Conservation (phyloP, 1,284 basidiomycete species). For the Pisolithus thermaeus region DNA sequence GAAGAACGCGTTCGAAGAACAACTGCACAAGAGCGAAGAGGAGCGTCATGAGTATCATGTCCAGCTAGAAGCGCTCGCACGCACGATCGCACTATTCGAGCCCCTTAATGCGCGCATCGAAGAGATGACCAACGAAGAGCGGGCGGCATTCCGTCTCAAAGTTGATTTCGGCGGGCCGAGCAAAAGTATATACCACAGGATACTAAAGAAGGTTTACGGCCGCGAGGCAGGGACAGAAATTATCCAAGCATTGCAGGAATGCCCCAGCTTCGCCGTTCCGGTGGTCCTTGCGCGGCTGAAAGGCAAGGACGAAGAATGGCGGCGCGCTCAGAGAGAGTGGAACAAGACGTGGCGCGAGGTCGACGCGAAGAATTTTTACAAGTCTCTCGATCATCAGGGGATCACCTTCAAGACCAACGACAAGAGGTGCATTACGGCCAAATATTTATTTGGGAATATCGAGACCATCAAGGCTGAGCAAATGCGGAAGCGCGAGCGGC, state of each 20-base stretch:
- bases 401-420: conserved; percentile 93
- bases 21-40: conserved; percentile 94
- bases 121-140: conserved; percentile 87
- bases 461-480: conserved; percentile 76
- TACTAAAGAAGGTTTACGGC: conserved; percentile 95
- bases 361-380: conserved; percentile 96
- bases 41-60: conserved; percentile 99
- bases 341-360: conserved; percentile 97
- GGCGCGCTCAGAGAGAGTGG: conserved; percentile 92
- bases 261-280: conserved; percentile 85
- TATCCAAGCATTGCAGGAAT: conserved; percentile 89
- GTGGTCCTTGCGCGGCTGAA: conserved; percentile 89
- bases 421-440: conserved; percentile 92
- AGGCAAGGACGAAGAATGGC: conserved; percentile 98
- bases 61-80: conserved; percentile 87
- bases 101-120: conserved; percentile 85
- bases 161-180: conserved; percentile 87
- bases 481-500: conserved; percentile 40
- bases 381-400: conserved; percentile 94
- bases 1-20: conserved; percentile 97
- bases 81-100: conserved; percentile 91
- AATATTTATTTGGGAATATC: conserved; percentile 86
- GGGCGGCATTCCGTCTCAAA: conserved; percentile 78
- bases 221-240: conserved; percentile 79
- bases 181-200: conserved; percentile 88